phyloP scores from a whole-genome alignment of 768 basidiomycete genomes.

The Boletus coccyginus region DNA sequence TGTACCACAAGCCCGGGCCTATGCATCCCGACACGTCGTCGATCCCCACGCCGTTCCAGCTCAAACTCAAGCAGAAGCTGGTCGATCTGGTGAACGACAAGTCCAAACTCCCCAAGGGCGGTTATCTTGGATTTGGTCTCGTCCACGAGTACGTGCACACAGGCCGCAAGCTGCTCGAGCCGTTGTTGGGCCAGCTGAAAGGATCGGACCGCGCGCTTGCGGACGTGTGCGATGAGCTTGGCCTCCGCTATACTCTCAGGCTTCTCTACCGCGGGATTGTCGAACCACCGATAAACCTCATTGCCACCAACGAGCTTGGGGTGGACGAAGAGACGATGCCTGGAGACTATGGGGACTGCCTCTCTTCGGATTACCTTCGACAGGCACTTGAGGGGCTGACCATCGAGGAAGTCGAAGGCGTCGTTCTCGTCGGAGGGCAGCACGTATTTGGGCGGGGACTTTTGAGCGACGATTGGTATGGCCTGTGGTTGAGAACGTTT shows the following conservation, averaged over 20 bases:
- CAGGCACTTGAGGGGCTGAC: not conserved
- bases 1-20: constrained; percentile 11
- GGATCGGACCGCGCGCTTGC: constrained; percentile 9
- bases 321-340: not conserved
- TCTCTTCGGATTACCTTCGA: accelerated
- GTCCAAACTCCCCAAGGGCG: constrained; percentile 3
- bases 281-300: not conserved
- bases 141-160: constrained; percentile 13
- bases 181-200: constrained; percentile 9
- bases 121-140: constrained; percentile 16
- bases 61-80: not conserved
- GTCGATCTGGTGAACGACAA: not conserved
- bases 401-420: constrained; percentile 2
- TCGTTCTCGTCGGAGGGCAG: not conserved
- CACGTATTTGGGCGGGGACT: not conserved
- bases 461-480: not conserved
- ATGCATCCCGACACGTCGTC: not conserved
- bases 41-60: not conserved
- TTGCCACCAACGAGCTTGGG: not conserved
- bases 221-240: constrained; percentile 3
- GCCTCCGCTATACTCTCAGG: not conserved
- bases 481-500: not conserved
- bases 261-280: not conserved
- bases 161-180: not conserved
- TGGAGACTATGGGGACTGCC: not conserved